Evolutionary conservation across 441 rosid species (phyloP).

Genomic region (Erodium texanum): DNA sequence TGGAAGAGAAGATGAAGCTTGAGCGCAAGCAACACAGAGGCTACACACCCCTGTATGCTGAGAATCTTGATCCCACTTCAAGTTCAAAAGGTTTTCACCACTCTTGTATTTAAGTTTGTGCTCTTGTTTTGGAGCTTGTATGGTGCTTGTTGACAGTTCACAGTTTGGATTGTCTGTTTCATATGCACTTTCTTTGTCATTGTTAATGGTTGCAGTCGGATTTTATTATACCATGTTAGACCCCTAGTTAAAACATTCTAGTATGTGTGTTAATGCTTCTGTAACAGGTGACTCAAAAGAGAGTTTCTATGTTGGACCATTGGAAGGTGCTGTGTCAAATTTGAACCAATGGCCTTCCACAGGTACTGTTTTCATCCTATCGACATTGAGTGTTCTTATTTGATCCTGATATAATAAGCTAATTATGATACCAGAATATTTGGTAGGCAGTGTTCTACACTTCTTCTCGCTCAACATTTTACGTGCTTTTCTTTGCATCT

Average conservation of each 20-base stretch:
- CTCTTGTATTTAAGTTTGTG: background rate
- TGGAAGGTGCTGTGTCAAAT: slow-evolving; percentile 23
- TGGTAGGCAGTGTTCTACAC: background rate
- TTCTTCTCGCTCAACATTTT: background rate
- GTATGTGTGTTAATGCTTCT: background rate
- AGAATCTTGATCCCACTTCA: slow-evolving; percentile 45
- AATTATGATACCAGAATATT: background rate
- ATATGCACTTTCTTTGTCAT: too few relatives aligned
- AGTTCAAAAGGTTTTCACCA: slow-evolving; percentile 49
- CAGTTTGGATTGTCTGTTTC: background rate
- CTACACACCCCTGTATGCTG: slow-evolving; percentile 49
- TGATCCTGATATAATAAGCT: background rate
- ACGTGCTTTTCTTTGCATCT: background rate
- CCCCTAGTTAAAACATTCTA: too few relatives aligned
- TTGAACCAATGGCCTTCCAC: slow-evolving; percentile 66
- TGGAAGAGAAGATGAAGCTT: slow-evolving; percentile 46
- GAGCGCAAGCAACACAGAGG: slow-evolving; percentile 46
- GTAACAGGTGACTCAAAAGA: slow-evolving; percentile 54
- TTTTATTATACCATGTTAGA: too few relatives aligned
- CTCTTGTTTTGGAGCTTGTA: background rate
- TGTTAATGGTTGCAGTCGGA: too few relatives aligned
- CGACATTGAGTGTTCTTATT: background rate
- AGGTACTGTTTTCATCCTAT: slow-evolving; percentile 27
- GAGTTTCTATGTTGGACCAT: too few relatives aligned
- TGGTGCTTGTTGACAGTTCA: background rate